phyloP scores from a whole-genome alignment of 148 eudicot species.

The Cornus florida region DNA sequence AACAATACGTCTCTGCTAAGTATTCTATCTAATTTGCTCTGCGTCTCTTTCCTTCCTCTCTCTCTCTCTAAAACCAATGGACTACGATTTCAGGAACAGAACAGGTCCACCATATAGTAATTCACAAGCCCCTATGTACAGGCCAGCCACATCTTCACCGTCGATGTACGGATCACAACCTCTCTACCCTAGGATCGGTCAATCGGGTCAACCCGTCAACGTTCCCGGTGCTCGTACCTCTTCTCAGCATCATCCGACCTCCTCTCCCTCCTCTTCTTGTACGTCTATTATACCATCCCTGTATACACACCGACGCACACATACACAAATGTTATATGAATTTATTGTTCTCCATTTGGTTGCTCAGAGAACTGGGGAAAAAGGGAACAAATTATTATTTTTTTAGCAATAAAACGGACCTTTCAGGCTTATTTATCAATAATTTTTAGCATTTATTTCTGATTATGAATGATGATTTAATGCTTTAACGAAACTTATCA shows the following conservation, averaged over 20 bases:
- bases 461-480: background rate
- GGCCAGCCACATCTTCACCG: slow-evolving; percentile 12
- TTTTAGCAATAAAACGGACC: background rate
- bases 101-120: slow-evolving; percentile 19
- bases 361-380: background rate
- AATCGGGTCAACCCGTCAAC: slow-evolving; percentile 19
- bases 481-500: background rate
- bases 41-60: background rate
- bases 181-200: slow-evolving; percentile 44
- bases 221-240: slow-evolving; percentile 16
- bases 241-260: slow-evolving; percentile 9
- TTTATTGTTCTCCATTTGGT: background rate
- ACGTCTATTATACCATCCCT: background rate
- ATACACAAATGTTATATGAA: background rate
- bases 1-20: too few species aligned
- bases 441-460: background rate
- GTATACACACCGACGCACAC: too few species aligned
- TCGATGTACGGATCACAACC: slow-evolving; percentile 30
- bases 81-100: slow-evolving; percentile 46
- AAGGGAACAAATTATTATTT: too few species aligned
- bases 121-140: slow-evolving; percentile 14
- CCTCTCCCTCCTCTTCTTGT: slow-evolving; percentile 20
- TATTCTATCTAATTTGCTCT: background rate
- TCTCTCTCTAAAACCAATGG: slow-evolving; percentile 20
- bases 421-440: background rate